Percentiles rank a stretch among this genome's conserved stretches.
phyloP scores from a whole-genome alignment of 768 basidiomycete genomes.

The Tylopilus cervinicoccineus region DNA sequence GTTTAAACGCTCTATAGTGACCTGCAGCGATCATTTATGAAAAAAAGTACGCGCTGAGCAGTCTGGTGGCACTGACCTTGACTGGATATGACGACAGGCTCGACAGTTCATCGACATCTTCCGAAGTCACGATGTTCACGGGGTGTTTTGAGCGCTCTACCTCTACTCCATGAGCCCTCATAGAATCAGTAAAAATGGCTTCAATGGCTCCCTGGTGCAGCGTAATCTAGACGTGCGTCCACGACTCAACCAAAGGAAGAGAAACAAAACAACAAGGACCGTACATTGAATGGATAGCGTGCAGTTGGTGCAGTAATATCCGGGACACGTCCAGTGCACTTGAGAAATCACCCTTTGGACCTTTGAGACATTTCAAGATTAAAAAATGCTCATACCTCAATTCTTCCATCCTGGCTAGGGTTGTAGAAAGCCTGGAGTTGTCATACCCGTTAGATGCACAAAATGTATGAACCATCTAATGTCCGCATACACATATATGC shows the following conservation, averaged over 20 bases:
- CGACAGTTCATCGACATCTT: conserved; percentile 37
- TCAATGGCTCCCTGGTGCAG: conserved; percentile 38
- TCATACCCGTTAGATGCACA: not conserved
- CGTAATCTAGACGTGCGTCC: conserved; percentile 23
- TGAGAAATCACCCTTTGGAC: too few species aligned
- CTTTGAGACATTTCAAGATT: too few species aligned
- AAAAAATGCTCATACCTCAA: too few species aligned
- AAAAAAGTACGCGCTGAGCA: not conserved
- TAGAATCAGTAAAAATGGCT: conserved; percentile 35
- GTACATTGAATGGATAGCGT: too few species aligned
- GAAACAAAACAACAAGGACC: too few species aligned
- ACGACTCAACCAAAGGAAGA: too few species aligned
- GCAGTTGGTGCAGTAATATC: too few species aligned
- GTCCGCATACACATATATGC: conserved; percentile 56
- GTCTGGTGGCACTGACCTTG: conserved; percentile 7
- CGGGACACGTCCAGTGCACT: too few species aligned
- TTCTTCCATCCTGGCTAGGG: too few species aligned
- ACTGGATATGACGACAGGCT: conserved; percentile 20
- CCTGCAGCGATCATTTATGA: not conserved
- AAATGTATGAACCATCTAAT: not conserved
- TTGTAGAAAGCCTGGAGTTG: conserved; percentile 63
- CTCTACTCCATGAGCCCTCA: conserved; percentile 24
- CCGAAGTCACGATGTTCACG: conserved; percentile 22
- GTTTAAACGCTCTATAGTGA: conserved; percentile 14
- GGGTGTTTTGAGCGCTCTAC: conserved; percentile 34